Percentiles rank a stretch among this genome's conserved stretches.
phyloP scores from a whole-genome alignment of 2,329 filamentous ascomycete species.

The Cryphonectria carpinicola region DNA sequence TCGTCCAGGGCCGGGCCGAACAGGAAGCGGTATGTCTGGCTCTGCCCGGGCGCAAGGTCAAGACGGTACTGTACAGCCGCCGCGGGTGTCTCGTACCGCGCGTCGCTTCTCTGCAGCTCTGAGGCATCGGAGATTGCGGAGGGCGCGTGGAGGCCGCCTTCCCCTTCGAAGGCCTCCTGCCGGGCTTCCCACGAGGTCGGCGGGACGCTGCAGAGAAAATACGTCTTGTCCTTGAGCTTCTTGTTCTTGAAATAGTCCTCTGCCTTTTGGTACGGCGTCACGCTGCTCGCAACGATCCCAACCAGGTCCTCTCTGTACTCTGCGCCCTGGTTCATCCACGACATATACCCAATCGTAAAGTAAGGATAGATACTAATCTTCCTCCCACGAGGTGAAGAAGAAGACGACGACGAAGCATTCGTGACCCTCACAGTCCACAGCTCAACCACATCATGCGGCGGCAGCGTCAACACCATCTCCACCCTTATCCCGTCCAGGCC shows the following conservation, averaged over 20 bases:
- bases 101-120: constrained; percentile 50
- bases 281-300: constrained; percentile 55
- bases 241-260: constrained; percentile 62
- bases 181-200: constrained; percentile 58
- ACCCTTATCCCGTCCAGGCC: constrained; percentile 51
- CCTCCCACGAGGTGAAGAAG: constrained; percentile 47
- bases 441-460: constrained; percentile 58
- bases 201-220: constrained; percentile 56
- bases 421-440: constrained; percentile 58
- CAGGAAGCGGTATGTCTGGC: constrained; percentile 55
- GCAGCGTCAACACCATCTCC: constrained; percentile 55
- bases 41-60: constrained; percentile 43
- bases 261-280: constrained; percentile 61
- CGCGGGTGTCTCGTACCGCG: constrained; percentile 58
- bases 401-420: constrained; percentile 47
- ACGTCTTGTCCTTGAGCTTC: constrained; percentile 60
- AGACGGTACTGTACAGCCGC: constrained; percentile 57
- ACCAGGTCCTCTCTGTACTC: constrained; percentile 53
- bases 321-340: constrained; percentile 64
- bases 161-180: constrained; percentile 58
- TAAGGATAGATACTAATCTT: constrained; percentile 59
- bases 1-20: constrained; percentile 60
- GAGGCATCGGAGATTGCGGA: constrained; percentile 44
- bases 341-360: constrained; percentile 64
- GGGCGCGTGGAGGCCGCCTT: constrained; percentile 58